Evolutionary conservation across 805 yeast genomes (phyloP).

Genomic region (Starmerella ratchasimensis): DNA sequence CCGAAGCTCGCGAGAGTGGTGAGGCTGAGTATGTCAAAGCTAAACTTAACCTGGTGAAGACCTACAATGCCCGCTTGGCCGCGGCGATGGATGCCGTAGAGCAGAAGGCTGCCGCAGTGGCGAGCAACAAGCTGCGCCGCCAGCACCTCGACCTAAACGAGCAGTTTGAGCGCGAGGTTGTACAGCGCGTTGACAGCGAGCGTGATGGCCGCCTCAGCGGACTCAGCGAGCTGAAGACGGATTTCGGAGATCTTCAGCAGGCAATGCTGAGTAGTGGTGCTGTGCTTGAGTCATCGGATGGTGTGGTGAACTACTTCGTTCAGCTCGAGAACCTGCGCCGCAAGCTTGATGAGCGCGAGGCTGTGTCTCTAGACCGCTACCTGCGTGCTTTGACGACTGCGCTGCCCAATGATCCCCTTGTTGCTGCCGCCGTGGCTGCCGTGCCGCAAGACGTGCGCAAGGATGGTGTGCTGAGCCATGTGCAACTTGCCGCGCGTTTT

Average conservation of each 20-base stretch:
- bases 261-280: constrained; percentile 29
- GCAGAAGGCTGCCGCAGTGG: constrained; percentile 51
- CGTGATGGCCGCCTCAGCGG: constrained; percentile 67
- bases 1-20: constrained; percentile 10
- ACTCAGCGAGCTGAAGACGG: constrained; percentile 44
- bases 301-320: constrained; percentile 32
- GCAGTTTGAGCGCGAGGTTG: constrained; percentile 45
- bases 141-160: constrained; percentile 56
- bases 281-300: constrained; percentile 29
- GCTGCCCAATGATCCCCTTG: constrained; percentile 37
- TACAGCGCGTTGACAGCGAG: constrained; percentile 51
- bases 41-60: constrained; percentile 48
- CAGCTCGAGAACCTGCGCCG: constrained; percentile 33
- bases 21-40: constrained; percentile 24
- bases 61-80: constrained; percentile 43
- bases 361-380: constrained; percentile 29
- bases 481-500: constrained; percentile 73
- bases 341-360: constrained; percentile 27
- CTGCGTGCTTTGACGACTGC: constrained; percentile 26
- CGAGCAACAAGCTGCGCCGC: constrained; percentile 56
- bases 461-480: constrained; percentile 55
- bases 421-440: constrained; percentile 34
- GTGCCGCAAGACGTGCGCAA: constrained; percentile 34
- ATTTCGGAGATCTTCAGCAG: constrained; percentile 42
- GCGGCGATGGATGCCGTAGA: constrained; percentile 57